Evolutionary conservation across 768 basidiomycete species (phyloP), one percentile per base, ranked within the genome.

Genomic region (Dentipellis fragilis): DNA sequence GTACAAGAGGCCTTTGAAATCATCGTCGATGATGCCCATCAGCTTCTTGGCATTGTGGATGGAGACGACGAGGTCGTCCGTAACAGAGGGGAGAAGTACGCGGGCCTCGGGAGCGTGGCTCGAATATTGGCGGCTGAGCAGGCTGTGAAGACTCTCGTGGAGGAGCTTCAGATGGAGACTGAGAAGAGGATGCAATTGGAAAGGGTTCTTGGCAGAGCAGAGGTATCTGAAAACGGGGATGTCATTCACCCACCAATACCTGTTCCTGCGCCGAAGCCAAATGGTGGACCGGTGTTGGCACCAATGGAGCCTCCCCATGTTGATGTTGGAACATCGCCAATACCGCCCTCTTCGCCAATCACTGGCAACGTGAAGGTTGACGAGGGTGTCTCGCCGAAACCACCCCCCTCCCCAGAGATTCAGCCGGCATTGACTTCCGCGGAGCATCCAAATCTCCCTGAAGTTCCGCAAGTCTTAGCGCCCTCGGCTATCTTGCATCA

Each of bases 141-240:
- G 10, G 73, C 80, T 0, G 74, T 85, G 9, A 71, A 75, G 29
- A 68, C 73, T 1, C 67, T 90, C n/a, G 69, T 74, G 39, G 69
- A 71, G 46, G 86, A 90, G 63, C 65, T 90, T 45, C 73, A 81
- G 58, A 61, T 63, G 7, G 85, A 89, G 65, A 73, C 75, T 16
- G 72, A 72, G 54, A 74, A 73, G 59, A 69, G 84, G 38, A 42
- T 87, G 49, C 65, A 69, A 22, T 54, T 79, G 49, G 76, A 78
- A 59, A 67, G 66, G 54, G 39, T 65, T 29, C 52, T 75, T 23
- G 59, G 56, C 49, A 57, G 14, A 36, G 49, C 39, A 11, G 54
- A 37, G 47, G 56, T 60, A 5, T 57, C 47, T 3, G 53, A 61
- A 2, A 54, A 56, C 1, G 58, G 58, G 4, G 16, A 23, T 7